A percentile compares a stretch with the other conserved stretches of the same genome.
phyloP scores from a whole-genome alignment of 108 stramenopile species.

The Mayamaea pseudoterrestris region DNA sequence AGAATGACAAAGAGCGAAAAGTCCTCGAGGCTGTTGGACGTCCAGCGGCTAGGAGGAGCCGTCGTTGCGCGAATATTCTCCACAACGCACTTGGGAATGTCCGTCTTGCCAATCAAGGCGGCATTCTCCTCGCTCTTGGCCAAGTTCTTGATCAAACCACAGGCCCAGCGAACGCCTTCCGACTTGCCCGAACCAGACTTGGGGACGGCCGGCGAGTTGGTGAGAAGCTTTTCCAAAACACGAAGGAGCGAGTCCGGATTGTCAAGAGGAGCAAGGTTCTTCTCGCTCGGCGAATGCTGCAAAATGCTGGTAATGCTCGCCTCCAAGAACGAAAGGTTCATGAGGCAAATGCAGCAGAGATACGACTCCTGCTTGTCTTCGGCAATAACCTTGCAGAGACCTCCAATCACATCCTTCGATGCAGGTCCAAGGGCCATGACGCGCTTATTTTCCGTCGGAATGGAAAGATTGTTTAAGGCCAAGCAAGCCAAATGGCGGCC shows the following conservation, averaged over 20 bases:
- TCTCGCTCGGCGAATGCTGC: slow-evolving; percentile 67
- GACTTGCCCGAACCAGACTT: slow-evolving; percentile 86
- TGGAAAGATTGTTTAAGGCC: slow-evolving; percentile 85
- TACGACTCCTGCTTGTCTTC: slow-evolving; percentile 88
- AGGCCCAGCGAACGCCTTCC: slow-evolving; percentile 87
- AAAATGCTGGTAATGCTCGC: slow-evolving; percentile 79
- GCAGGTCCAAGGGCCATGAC: slow-evolving; percentile 83
- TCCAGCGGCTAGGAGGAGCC: slow-evolving; percentile 81
- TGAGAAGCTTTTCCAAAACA: slow-evolving; percentile 69
- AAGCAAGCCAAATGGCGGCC: slow-evolving; percentile 84
- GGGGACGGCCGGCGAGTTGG: slow-evolving; percentile 79
- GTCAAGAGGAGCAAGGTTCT: slow-evolving; percentile 50
- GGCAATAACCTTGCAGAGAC: slow-evolving; percentile 82
- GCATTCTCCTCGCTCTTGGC: slow-evolving; percentile 82
- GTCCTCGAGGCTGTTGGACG: slow-evolving; percentile 82
- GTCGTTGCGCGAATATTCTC: slow-evolving; percentile 73
- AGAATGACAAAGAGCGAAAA: slow-evolving; percentile 81
- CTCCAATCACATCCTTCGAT: slow-evolving; percentile 76
- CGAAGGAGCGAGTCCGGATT: slow-evolving; percentile 76
- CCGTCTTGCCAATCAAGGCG: slow-evolving; percentile 76
- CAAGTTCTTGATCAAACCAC: slow-evolving; percentile 88
- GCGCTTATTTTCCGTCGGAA: slow-evolving; percentile 88
- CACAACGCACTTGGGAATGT: slow-evolving; percentile 80
- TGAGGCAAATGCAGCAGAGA: slow-evolving; percentile 88
- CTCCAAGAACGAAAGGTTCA: slow-evolving; percentile 90